Base-by-base conservation (phyloP, 1,284 basidiomycete species). In the Rhodotorula sp. region DNA sequence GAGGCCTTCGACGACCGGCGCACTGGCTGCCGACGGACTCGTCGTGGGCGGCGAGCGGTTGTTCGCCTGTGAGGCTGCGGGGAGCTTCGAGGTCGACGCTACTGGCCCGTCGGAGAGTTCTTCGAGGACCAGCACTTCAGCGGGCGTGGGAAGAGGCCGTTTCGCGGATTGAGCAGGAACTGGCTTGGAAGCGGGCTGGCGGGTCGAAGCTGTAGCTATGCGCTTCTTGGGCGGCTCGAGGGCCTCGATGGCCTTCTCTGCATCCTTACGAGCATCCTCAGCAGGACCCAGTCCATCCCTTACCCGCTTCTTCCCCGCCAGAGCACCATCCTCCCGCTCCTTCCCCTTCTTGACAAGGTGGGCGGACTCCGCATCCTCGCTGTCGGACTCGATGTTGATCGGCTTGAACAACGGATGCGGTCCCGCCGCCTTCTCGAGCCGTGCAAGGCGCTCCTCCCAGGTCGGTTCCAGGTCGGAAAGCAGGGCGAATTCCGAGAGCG, bases 391-490 rank as follows among this genome's bases (percentile, higher is more conserved):
- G 24, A 47, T n/a, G 15, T 34, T 58, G 13, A 46, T 32, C 1
- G 30, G 29, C 48, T 65, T 59, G 39, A 54, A 54, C 24, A 34
- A 13, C 7, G 64, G 64, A 17, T 59, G 57, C 17, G 57, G 15
- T 24, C 64, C 64, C 4, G 59, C 11, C 8, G 36, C 29, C 13
- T 30, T 5, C n/a, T 54, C 27, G 17, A 65, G 44, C 2, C 44
- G 11, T 3, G 10, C 13, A 1, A 54, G 27, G 20, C 46, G 24
- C 2, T 65, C 64, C 22, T 46, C 48, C 27, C 44, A 65, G 8
- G 64, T 54, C 7, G 51, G 39, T 32, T 59, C 51, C 7, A 58
- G 51, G 19, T 36, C 34, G 32, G 54, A 55, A 20, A 13, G 39
- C 39, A 44, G 7, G 39, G 39, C 39, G 39, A 44, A 44, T 13